Base-by-base conservation (phyloP, 306 rosid genomes). In the Pyrus communis region DNA sequence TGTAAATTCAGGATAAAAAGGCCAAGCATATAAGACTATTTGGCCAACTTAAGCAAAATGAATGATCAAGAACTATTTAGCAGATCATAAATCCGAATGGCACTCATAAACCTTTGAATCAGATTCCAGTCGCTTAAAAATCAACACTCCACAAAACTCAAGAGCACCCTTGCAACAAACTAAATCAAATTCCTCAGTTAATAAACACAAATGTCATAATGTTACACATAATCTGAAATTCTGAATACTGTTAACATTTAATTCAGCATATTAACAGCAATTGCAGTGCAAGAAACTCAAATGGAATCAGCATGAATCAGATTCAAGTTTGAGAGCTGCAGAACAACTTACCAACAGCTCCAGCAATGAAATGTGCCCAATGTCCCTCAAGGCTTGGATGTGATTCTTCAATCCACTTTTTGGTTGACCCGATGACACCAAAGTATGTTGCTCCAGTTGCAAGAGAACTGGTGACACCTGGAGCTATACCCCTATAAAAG, bases 401-500 rank as follows among this genome's bases (percentile, higher is more conserved):
- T 45, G 91, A 72, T 38, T 88, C 92, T 86, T 89, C 97, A 75
- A 91, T 91, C 98, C 98, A 93, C 81, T 88, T 91, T 83, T 91
- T 93, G 67, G 97, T 88, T 21, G 93, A 93, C 86, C 91, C 96
- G 70, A 93, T 91, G 82, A 91, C 88, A 61, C 98, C 97, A 80
- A 93, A 93, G 82, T 93, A 93, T 40, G 98, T 93, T 57, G 98
- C 98, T 61, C 98, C 97, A 76, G 98, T 93, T 21, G 97, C 98
- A 82, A 93, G 97, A 75, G 97, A 93, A n/a, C n/a, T n/a, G n/a
- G n/a, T n/a, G n/a, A n/a, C n/a, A n/a, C n/a, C n/a, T n/a, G n/a
- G n/a, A n/a, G n/a, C n/a, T n/a, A n/a, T n/a, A n/a, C n/a, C n/a
- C n/a, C n/a, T n/a, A n/a, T n/a, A n/a, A n/a, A n/a, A n/a, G n/a